phyloP scores from a whole-genome alignment of 2,329 filamentous ascomycete genomes.

The Aureobasidium sp. region DNA sequence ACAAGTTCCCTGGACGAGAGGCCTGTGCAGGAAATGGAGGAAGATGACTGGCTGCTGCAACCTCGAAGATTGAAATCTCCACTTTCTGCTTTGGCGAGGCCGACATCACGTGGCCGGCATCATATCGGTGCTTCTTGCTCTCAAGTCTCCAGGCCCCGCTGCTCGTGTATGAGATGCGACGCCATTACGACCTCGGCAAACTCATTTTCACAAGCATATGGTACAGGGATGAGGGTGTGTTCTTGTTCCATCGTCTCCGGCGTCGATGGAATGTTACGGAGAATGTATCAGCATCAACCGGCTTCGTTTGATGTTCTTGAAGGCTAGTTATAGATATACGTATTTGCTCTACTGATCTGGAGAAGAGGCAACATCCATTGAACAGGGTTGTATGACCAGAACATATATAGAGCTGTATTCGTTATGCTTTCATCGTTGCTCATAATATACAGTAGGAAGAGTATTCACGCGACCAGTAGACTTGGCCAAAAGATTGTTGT shows the following conservation, averaged over 20 bases:
- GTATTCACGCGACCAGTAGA: no score
- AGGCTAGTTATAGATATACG: no score
- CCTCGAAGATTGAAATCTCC: constrained; percentile 4
- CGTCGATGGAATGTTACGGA: not conserved
- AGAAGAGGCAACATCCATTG: no score
- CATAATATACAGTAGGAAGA: no score
- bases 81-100: not conserved
- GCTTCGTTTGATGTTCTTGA: not conserved
- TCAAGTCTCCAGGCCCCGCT: not conserved
- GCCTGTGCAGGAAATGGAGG: constrained; percentile 5
- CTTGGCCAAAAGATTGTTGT: not conserved
- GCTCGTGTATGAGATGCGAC: not conserved
- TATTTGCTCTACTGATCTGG: no score
- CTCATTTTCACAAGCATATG: not conserved
- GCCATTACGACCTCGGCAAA: not conserved
- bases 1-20: constrained; percentile 3
- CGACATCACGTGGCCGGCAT: not conserved
- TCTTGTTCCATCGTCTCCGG: not conserved
- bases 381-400: no score
- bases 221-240: not conserved
- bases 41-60: constrained; percentile 9
- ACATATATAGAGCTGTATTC: no score
- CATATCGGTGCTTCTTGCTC: not conserved
- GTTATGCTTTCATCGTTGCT: no score
- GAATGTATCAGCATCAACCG: not conserved